phyloP scores from a whole-genome alignment of 176 grass and related monocot genomes.

The Eleusine coracana region DNA sequence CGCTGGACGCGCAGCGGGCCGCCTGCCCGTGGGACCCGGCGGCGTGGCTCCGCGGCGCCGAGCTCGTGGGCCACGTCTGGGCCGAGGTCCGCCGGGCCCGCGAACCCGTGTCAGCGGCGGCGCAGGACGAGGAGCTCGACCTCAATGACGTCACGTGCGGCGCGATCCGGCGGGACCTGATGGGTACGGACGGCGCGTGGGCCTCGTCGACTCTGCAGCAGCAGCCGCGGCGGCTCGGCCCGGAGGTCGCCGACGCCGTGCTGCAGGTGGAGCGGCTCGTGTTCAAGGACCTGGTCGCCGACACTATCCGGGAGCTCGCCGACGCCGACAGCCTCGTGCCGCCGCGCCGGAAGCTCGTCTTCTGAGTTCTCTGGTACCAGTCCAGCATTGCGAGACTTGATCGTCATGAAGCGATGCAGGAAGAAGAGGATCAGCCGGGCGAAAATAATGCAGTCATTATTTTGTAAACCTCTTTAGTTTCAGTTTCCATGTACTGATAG shows the following conservation, averaged over 20 bases:
- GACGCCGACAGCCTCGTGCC: conserved; percentile 29
- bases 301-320: conserved; percentile 81
- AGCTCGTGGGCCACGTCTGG: conserved; percentile 55
- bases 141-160: conserved; percentile 54
- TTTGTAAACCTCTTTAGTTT: neutral
- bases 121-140: neutral
- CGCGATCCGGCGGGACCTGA: conserved; percentile 68
- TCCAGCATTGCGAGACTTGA: neutral
- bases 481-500: neutral
- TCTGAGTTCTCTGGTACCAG: conserved; percentile 31
- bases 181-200: conserved; percentile 7
- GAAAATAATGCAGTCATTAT: neutral
- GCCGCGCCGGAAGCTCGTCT: conserved; percentile 84
- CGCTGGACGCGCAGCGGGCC: conserved; percentile 52
- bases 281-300: conserved; percentile 89
- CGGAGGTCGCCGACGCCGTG: conserved; percentile 62
- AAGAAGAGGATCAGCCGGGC: neutral
- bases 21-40: conserved; percentile 61
- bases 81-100: conserved; percentile 46
- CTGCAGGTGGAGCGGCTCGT: conserved; percentile 80
- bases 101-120: conserved; percentile 35
- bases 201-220: conserved; percentile 20
- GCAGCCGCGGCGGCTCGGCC: neutral
- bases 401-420: neutral
- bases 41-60: conserved; percentile 31